A percentile compares a stretch with the other conserved stretches of the same genome.
Evolutionary conservation across 1,284 basidiomycete genomes (phyloP).

Genomic region (Tranzscheliella williamsii): DNA sequence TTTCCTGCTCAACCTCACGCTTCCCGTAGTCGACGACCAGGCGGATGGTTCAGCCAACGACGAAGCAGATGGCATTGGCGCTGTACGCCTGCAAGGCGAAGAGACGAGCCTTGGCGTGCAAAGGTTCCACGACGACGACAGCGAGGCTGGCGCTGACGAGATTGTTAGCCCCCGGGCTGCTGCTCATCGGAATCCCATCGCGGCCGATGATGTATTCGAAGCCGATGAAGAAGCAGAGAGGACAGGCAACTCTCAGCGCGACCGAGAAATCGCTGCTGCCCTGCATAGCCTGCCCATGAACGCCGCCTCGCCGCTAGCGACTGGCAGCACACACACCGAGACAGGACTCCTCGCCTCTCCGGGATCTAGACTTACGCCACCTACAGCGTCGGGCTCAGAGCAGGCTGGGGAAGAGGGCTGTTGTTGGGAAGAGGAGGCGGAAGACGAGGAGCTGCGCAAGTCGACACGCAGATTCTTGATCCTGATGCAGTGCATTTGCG

Average conservation of each 20-base stretch:
- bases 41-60: slow-evolving; percentile 62
- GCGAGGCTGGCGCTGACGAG: slow-evolving; percentile 8
- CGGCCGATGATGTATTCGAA: slow-evolving; percentile 19
- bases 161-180: slow-evolving; percentile 4
- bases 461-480: slow-evolving; percentile 36
- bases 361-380: background rate
- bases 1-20: slow-evolving; percentile 79
- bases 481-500: slow-evolving; percentile 41
- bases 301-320: slow-evolving; percentile 25
- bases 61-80: slow-evolving; percentile 48
- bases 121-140: slow-evolving; percentile 6
- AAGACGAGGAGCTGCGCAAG: slow-evolving; percentile 39
- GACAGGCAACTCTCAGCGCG: slow-evolving; percentile 24
- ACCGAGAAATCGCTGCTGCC: slow-evolving; percentile 40
- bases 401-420: slow-evolving; percentile 62
- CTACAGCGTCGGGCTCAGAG: background rate
- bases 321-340: slow-evolving; percentile 14
- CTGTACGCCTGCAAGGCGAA: slow-evolving; percentile 36
- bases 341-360: background rate
- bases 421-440: slow-evolving; percentile 61
- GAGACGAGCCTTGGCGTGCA: slow-evolving; percentile 24
- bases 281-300: slow-evolving; percentile 31
- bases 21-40: slow-evolving; percentile 76
- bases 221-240: slow-evolving; percentile 15
- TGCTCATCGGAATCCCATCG: slow-evolving; percentile 3